Conservation (phyloP, 768 basidiomycete genomes). For the Calocybe indica region DNA sequence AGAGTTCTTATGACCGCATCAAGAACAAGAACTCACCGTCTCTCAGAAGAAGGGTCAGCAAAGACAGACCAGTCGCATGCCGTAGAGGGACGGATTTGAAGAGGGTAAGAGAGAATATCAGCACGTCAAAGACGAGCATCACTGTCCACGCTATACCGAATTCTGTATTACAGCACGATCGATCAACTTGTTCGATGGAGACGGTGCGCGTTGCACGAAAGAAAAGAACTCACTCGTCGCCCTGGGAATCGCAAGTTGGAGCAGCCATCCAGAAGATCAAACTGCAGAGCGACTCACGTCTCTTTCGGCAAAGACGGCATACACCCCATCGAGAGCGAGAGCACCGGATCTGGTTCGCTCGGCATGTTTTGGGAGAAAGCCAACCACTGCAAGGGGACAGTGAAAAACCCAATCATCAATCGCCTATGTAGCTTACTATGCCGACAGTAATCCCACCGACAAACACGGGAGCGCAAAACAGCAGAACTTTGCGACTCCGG, state of each 20-base stretch:
- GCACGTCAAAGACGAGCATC: conserved; percentile 13
- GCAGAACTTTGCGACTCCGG: conserved; percentile 21
- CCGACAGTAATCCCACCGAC: conserved; percentile 18
- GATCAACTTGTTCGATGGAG: too few relatives aligned
- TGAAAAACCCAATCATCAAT: not conserved
- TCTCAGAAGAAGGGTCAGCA: conserved; percentile 8
- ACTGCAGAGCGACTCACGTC: conserved; percentile 13
- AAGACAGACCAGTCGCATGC: conserved; percentile 11
- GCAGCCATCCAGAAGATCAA: not conserved
- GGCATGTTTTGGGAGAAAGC: conserved; percentile 12
- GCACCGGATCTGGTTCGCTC: conserved; percentile 5
- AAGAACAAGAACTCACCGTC: conserved; percentile 9
- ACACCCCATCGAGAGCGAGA: conserved; percentile 18
- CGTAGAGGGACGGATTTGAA: conserved; percentile 12
- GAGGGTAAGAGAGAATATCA: conserved; percentile 15
- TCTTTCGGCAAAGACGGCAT: conserved; percentile 11
- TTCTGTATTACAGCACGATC: not conserved
- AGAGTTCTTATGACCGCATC: too few relatives aligned
- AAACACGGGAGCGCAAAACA: conserved; percentile 16
- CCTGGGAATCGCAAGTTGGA: conserved; percentile 3
- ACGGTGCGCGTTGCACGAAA: too few relatives aligned
- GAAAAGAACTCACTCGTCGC: conserved; percentile 11
- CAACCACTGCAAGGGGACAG: conserved; percentile 12
- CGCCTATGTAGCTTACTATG: too few relatives aligned
- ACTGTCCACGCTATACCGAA: conserved; percentile 12